These are phyloP conservation scores for Ophiocordyceps camponoti-leonardi DNA, from an alignment of 2,329 filamentous ascomycete species.

Conservation along the genomic window DNA sequence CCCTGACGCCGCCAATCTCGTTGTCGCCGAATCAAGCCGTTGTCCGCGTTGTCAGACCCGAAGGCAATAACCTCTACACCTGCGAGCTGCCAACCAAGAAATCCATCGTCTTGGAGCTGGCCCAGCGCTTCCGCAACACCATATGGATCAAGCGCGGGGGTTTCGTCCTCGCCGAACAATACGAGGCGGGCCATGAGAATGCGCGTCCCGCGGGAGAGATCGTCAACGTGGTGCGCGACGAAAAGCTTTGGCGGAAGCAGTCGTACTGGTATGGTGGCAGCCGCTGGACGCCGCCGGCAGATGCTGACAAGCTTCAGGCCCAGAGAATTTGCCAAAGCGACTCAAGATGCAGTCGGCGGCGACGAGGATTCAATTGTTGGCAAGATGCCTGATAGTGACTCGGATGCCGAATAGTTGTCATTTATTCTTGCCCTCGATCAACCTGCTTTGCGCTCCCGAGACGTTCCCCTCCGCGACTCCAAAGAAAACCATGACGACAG, in stretches of 20 bases:
- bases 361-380: slow-evolving; percentile 67
- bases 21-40: slow-evolving; percentile 48
- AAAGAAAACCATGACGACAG: slow-evolving; percentile 45
- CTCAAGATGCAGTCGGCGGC: slow-evolving; percentile 45
- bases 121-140: slow-evolving; percentile 71
- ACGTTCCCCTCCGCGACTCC: slow-evolving; percentile 22
- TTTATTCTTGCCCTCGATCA: slow-evolving; percentile 13
- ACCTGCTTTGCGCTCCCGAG: not conserved
- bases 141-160: slow-evolving; percentile 87
- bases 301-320: slow-evolving; percentile 38
- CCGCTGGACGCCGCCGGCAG: not conserved
- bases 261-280: slow-evolving; percentile 50
- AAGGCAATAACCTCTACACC: slow-evolving; percentile 79
- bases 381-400: slow-evolving; percentile 69
- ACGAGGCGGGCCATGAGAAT: slow-evolving; percentile 44
- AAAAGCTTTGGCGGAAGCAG: slow-evolving; percentile 82
- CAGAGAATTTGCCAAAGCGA: slow-evolving; percentile 55
- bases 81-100: slow-evolving; percentile 54
- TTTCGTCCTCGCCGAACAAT: slow-evolving; percentile 65
- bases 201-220: slow-evolving; percentile 81
- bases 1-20: slow-evolving; percentile 38
- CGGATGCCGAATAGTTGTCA: slow-evolving; percentile 45
- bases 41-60: slow-evolving; percentile 62
- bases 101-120: slow-evolving; percentile 61
- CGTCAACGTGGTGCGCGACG: slow-evolving; percentile 78